Evolutionary conservation across 352 stramenopile genomes (phyloP), one percentile per base, ranked within the genome.

Genomic region (Plasmopara muralis): DNA sequence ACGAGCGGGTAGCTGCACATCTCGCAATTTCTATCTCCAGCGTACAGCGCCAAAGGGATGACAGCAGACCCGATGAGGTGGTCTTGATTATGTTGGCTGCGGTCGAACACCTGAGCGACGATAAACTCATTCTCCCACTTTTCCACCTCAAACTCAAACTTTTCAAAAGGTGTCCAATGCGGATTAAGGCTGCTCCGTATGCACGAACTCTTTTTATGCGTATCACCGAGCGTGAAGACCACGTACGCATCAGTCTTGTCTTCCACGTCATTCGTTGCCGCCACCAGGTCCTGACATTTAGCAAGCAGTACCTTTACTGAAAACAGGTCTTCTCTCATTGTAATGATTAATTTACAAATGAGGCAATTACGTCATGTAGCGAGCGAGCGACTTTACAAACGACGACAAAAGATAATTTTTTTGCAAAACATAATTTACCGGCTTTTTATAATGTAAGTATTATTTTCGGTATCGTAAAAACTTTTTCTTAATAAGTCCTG

Each of bases 181-280:
- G 80, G 80, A 39, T 87, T 82, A 14, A 91, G 53, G 14, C 70
- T 72, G 57, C 73, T 86, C 34, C 63, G 65, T 51, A 87, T 69
- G 37, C 62, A 66, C 47, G 75, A 85, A 60, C 80, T 91, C 62
- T 81, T 86, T 47, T 74, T 69, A 6, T 55, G 73, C 15, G 47
- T 38, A 29, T 68, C 52, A 30, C 69, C 74, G n/a, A 86, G 50
- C 9, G 63, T 67, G 48, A 90, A 81, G 1, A 83, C 68, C 20
- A 88, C 80, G 52, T 85, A 88, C 50, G 80, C 75, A 55, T 74
- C 77, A 62, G 75, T 84, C 65, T 88, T 87, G 57, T 74, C 80
- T 37, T 68, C 70, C 31, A 74, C 77, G 15, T 83, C 55, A 30
- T 74, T 68, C 40, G 61, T 62, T 12, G 56, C 56, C 6, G 74